Evolutionary conservation across 148 eudicot species (phyloP), one percentile per base, ranked within the genome.

Genomic region (Vaccinium darrowii): DNA sequence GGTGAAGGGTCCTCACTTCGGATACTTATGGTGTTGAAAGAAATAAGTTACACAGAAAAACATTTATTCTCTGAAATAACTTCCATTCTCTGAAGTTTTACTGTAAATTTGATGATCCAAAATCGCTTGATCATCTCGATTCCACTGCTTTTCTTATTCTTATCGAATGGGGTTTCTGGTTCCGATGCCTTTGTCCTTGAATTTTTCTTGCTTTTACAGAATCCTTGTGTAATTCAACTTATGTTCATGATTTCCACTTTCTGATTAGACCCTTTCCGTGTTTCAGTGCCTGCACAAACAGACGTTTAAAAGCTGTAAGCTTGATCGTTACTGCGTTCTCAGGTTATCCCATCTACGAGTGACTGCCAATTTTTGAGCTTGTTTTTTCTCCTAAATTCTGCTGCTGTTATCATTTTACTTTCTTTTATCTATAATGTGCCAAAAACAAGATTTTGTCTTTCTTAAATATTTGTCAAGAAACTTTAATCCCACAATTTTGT

Each of bases 211-310:
- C 1, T 58, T 60, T 12, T 36, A 11, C 13, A 2, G 5, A 36
- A 19, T 83, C 47, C 78, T 75, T 16, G 47, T 15, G 8, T 25
- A 56, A 14, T 50, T 67, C 75, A 13, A 67, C 25, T 16, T 72
- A 39, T 71, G 56, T 25, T 43, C 57, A 16, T 47, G 75, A 15
- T 76, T 76, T 33, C 43, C 43, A 36, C 47, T 58, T 47, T 72
- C 85, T 83, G 71, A 83, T 52, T 62, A 1, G 21, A 71, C 39
- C 21, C 8, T 73, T 81, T 33, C 50, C 36, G 16, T 57, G 78
- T 81, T 85, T 60, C 84, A 73, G 84, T 47, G 58, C 80, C 56
- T 80, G 67, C 72, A 73, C 9, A 27, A 43, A 52, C 51, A 57
- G 65, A 57, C 54, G 33, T 85, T 36, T 36, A 11, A 16, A 15